A percentile compares a stretch with the other conserved stretches of the same genome.
Evolutionary conservation across 2,329 filamentous ascomycete species (phyloP).

Genomic region (Hirsutella minnesotensis): DNA sequence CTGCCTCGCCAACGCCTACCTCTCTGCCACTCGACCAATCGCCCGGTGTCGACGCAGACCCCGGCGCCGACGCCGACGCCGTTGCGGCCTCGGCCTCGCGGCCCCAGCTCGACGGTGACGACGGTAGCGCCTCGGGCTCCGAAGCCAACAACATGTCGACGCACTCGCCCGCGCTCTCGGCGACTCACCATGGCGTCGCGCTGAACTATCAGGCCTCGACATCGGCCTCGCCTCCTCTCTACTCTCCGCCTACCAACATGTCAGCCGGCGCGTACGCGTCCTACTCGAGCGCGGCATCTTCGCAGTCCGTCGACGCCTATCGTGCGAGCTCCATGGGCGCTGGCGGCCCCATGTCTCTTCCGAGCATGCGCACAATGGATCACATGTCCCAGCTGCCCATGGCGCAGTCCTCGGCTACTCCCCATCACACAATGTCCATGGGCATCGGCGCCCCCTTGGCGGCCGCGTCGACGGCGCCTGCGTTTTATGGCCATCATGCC

Average conservation of each 20-base stretch:
- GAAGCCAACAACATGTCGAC: conserved; percentile 19
- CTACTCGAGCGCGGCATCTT: conserved; percentile 13
- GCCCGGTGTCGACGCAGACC: too few species aligned
- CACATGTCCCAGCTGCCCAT: conserved; percentile 15
- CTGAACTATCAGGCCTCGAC: conserved; percentile 14
- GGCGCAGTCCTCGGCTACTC: conserved; percentile 14
- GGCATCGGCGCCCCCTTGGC: conserved; percentile 20
- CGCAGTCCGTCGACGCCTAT: conserved; percentile 17
- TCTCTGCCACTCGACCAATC: not conserved
- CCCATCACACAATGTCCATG: conserved; percentile 22
- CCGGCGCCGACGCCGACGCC: conserved; percentile 2
- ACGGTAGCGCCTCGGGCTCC: not conserved
- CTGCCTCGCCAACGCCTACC: not conserved
- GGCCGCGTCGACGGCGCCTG: conserved; percentile 18
- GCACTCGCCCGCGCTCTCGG: conserved; percentile 11
- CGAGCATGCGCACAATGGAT: conserved; percentile 30
- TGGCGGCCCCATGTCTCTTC: conserved; percentile 20
- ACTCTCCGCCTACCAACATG: conserved; percentile 10
- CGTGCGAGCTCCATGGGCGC: conserved; percentile 16
- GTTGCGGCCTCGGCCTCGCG: conserved; percentile 6
- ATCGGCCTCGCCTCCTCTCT: conserved; percentile 10
- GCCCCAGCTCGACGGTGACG: conserved; percentile 20
- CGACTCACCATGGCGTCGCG: conserved; percentile 13
- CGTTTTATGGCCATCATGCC: conserved; percentile 30
- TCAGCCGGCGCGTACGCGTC: conserved; percentile 17